Conservation (phyloP, 2,329 filamentous ascomycete species). For the Ophiocordyceps camponoti-saundersi region DNA sequence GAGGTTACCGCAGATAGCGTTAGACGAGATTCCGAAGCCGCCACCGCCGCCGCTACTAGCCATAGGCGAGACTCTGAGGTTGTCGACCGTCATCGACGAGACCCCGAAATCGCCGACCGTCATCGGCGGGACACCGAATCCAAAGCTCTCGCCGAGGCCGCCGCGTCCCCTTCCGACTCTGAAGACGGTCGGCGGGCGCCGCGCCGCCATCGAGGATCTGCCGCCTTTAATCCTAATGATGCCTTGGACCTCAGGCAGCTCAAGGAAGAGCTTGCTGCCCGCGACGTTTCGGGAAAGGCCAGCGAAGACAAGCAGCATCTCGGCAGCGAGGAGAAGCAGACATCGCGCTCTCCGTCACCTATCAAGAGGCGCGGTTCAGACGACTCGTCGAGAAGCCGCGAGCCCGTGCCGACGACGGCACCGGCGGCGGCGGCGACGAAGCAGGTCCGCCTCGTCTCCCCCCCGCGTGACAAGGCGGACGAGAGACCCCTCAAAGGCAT, state of each 20-base stretch:
- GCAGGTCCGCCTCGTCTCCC: conserved; percentile 54
- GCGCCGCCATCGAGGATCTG: conserved; percentile 20
- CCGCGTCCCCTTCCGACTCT: conserved; percentile 19
- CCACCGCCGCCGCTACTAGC: neutral
- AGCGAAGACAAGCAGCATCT: conserved; percentile 1
- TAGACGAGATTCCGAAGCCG: neutral
- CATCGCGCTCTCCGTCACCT: conserved; percentile 6
- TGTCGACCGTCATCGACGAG: neutral
- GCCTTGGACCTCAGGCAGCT: conserved; percentile 29
- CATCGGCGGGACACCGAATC: conserved; percentile 21
- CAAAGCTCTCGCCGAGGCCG: conserved; percentile 17
- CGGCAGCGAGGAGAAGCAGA: conserved; percentile 1
- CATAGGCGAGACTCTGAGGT: neutral
- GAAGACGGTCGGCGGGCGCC: conserved; percentile 21
- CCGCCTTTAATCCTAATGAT: conserved; percentile 35
- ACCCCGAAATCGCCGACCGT: conserved; percentile 9
- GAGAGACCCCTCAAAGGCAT: conserved; percentile 66
- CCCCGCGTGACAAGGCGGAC: conserved; percentile 45
- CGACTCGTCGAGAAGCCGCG: conserved; percentile 20
- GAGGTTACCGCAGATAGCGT: neutral
- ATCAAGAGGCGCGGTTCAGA: conserved; percentile 4
- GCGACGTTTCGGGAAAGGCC: conserved; percentile 12
- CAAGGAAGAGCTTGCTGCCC: conserved; percentile 31
- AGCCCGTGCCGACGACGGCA: conserved; percentile 13
- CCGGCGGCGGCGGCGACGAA: conserved; percentile 18